Evolutionary conservation across 2,329 filamentous ascomycete genomes (phyloP).

Genomic region (Ceratocystis harringtonii): DNA sequence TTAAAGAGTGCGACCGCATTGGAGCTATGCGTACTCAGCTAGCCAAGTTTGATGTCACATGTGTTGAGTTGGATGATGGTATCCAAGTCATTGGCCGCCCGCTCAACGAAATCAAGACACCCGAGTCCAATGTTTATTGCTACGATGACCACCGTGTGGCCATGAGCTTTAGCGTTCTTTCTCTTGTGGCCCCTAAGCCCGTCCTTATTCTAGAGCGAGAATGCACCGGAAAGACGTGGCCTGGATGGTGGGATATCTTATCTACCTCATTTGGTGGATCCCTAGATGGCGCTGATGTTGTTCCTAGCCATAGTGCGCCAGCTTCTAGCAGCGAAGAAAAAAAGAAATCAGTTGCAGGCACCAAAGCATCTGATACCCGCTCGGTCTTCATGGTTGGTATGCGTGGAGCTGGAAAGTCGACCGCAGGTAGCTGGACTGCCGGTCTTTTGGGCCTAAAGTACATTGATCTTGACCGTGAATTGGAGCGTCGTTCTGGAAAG

Average conservation of each 20-base stretch:
- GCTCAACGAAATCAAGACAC: conserved; percentile 34
- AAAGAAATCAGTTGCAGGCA: not conserved
- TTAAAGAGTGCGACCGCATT: conserved; percentile 97
- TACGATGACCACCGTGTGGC: conserved; percentile 97
- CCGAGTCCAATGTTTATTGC: conserved; percentile 61
- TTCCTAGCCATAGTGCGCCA: conserved; percentile 17
- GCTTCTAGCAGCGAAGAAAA: conserved; percentile 7
- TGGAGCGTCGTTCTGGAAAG: conserved; percentile 58
- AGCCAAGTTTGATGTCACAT: conserved; percentile 79
- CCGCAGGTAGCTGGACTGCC: conserved; percentile 73
- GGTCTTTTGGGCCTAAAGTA: conserved; percentile 60
- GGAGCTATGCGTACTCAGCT: conserved; percentile 89
- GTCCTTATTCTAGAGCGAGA: conserved; percentile 77
- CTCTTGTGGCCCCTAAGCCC: conserved; percentile 52
- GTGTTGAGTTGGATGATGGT: conserved; percentile 84
- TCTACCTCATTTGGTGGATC: conserved; percentile 36
- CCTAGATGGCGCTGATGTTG: conserved; percentile 51
- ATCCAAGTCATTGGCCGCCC: conserved; percentile 53
- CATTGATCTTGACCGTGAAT: conserved; percentile 73
- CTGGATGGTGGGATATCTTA: conserved; percentile 92
- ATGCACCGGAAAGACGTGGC: conserved; percentile 95
- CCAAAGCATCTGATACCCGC: conserved; percentile 24
- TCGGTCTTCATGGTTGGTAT: conserved; percentile 94
- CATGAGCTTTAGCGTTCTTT: conserved; percentile 93
- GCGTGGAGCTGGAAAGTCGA: conserved; percentile 94